Evolutionary conservation across 805 yeast genomes (phyloP), one percentile per base, ranked within the genome.

Genomic region (Saccharomyces paradoxus): DNA sequence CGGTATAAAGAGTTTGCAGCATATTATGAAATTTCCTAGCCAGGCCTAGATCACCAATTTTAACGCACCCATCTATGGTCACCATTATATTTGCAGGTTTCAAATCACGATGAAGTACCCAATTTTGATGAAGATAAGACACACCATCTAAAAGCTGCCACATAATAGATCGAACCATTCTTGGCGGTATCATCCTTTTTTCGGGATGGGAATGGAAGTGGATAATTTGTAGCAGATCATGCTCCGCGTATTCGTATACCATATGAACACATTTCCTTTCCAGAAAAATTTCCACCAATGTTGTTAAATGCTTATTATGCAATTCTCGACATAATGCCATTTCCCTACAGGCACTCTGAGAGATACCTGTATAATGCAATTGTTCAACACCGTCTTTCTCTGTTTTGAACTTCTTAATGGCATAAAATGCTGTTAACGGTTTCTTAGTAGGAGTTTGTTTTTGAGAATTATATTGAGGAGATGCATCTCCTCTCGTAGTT

Each of bases 71-170:
- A 55, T 80, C 82, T 8, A 84, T 78, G 0, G 96, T 83, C 0
- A 92, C 96, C 98, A 92, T 94, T 60, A 94, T 92, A 71, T 92
- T 92, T 1, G 99, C 99, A 0, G 99, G 99, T 65, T 94, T 94
- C 59, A 94, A 77, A 71, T 94, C 99, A 58, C 99, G 78, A 71
- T 94, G 99, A 51, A 94, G 74, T 2, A 94, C 84, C 98, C 99
- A 94, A 70, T 94, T 92, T 69, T 90, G 92, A 70, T 94, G 99
- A 47, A 94, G 71, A 65, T 85, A 94, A 0, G 90, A 82, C 1
- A 94, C 91, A 3, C 99, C 99, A 63, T 88, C 88, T 28, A 94
- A 70, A 4, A 95, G 85, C 72, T 94, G 99, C 90, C 94, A 90
- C 69, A 89, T 79, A 28, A 91, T 84, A 1, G 96, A 86, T 65